Evolutionary conservation across 192 early-diverging fungal genomes (phyloP).

Genomic region (Chytriomyces sp.): DNA sequence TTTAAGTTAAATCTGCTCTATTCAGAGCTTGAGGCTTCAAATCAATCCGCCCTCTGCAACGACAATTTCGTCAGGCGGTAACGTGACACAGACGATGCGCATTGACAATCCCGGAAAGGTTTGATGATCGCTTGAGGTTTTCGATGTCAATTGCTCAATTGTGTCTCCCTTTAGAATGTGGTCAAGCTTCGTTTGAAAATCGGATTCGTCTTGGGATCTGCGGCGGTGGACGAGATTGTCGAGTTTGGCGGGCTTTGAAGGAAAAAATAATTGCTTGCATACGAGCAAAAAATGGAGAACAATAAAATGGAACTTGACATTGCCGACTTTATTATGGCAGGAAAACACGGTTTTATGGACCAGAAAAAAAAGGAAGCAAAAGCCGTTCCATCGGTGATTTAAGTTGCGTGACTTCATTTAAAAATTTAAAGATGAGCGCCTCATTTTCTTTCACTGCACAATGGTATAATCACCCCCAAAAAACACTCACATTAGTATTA

Average conservation of each 20-base stretch:
- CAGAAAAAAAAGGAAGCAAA: too few relatives aligned
- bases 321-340: too few relatives aligned
- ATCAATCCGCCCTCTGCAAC: conserved; percentile 78
- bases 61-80: conserved; percentile 58
- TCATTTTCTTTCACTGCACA: too few relatives aligned
- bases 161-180: conserved; percentile 39
- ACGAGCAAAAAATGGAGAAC: conserved; percentile 55
- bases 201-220: conserved; percentile 28
- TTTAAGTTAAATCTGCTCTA: conserved; percentile 30
- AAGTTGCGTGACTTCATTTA: too few relatives aligned
- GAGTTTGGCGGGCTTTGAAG: conserved; percentile 46
- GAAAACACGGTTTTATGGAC: too few relatives aligned
- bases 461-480: too few relatives aligned
- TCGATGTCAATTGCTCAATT: background rate
- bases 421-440: too few relatives aligned
- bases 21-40: conserved; percentile 74
- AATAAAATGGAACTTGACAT: background rate
- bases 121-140: conserved; percentile 48
- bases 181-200: conserved; percentile 52
- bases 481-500: too few relatives aligned
- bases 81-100: conserved; percentile 78
- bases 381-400: too few relatives aligned
- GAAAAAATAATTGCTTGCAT: background rate
- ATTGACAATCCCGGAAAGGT: conserved; percentile 79
- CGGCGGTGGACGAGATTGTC: conserved; percentile 47